Evolutionary conservation across 345 rosid genomes (phyloP).

Genomic region (Microthlaspi erraticum): DNA sequence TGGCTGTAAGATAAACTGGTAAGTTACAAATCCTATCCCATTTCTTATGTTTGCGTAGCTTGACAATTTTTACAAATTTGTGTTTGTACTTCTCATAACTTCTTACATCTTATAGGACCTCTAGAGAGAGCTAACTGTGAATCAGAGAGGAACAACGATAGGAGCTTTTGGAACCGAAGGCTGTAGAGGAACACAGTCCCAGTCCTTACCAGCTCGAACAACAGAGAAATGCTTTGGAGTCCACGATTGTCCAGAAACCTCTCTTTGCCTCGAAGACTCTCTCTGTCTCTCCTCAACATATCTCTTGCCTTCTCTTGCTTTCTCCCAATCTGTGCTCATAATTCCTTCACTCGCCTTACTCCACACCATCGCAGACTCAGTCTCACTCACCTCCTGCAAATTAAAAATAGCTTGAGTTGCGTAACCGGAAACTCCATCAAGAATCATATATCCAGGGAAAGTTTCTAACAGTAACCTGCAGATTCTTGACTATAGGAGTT

Average conservation of each 20-base stretch:
- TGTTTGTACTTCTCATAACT: conserved; percentile 11
- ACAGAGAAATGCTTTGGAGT: conserved; percentile 66
- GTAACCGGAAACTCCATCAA: too few species aligned
- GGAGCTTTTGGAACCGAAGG: conserved; percentile 66
- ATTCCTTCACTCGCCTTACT: conserved; percentile 64
- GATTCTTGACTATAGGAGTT: conserved; percentile 63
- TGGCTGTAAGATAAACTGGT: conserved; percentile 18
- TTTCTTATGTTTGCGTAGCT: conserved; percentile 16
- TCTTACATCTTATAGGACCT: conserved; percentile 26
- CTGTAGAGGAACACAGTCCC: conserved; percentile 68
- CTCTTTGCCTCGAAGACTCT: conserved; percentile 50
- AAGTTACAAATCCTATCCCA: not conserved
- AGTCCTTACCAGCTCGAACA: conserved; percentile 51
- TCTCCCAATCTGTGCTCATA: conserved; percentile 66
- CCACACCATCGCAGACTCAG: conserved; percentile 83
- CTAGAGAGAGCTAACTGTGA: not conserved
- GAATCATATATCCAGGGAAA: not conserved
- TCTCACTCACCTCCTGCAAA: conserved; percentile 58
- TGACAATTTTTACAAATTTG: conserved; percentile 18
- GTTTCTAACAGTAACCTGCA: conserved; percentile 49
- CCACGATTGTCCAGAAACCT: conserved; percentile 59
- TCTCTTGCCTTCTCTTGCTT: conserved; percentile 73
- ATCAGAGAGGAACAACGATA: conserved; percentile 53
- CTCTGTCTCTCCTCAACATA: conserved; percentile 73
- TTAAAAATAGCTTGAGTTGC: too few species aligned